Conservation (phyloP, 2,329 filamentous ascomycete genomes). For the Chaetomiaceae sp. region DNA sequence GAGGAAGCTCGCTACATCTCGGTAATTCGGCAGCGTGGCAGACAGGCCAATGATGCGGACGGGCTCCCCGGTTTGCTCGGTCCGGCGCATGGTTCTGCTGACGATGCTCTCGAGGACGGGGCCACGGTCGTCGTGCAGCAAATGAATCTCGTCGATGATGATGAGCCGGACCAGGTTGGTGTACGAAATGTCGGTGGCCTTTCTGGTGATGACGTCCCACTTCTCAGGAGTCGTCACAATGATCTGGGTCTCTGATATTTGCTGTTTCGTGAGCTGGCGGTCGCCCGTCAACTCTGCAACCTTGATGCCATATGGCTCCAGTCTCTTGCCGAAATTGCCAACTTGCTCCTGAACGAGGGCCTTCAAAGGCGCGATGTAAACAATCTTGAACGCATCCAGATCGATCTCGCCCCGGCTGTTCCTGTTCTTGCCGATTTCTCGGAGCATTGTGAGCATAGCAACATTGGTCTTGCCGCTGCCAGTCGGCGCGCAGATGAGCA, state of each 20-base stretch:
- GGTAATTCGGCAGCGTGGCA: constrained; percentile 93
- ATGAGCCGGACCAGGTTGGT: constrained; percentile 94
- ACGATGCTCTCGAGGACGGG: constrained; percentile 97
- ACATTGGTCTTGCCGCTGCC: constrained; percentile 98
- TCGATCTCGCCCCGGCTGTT: constrained; percentile 91
- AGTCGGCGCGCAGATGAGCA: constrained; percentile 95
- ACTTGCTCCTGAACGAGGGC: constrained; percentile 96
- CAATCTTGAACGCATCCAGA: constrained; percentile 94
- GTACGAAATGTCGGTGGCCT: constrained; percentile 93
- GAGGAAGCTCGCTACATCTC: constrained; percentile 91
- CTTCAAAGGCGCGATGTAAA: constrained; percentile 94
- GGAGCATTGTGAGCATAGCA: constrained; percentile 91
- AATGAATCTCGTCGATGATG: constrained; percentile 96
- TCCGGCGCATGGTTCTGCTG: constrained; percentile 83
- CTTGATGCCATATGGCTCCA: constrained; percentile 84
- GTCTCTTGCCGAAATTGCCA: constrained; percentile 87
- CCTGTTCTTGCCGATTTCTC: constrained; percentile 93
- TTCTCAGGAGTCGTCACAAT: constrained; percentile 99
- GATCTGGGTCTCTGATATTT: constrained; percentile 95
- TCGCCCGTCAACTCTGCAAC: constrained; percentile 97
- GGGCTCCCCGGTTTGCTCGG: constrained; percentile 88
- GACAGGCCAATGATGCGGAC: constrained; percentile 89
- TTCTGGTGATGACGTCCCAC: constrained; percentile 98
- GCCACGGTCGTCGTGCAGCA: constrained; percentile 94
- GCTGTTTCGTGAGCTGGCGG: constrained; percentile 95